These are phyloP conservation scores for Kuraishia hungarica DNA, from an alignment of 805 yeast species.

Conservation along the genomic window DNA sequence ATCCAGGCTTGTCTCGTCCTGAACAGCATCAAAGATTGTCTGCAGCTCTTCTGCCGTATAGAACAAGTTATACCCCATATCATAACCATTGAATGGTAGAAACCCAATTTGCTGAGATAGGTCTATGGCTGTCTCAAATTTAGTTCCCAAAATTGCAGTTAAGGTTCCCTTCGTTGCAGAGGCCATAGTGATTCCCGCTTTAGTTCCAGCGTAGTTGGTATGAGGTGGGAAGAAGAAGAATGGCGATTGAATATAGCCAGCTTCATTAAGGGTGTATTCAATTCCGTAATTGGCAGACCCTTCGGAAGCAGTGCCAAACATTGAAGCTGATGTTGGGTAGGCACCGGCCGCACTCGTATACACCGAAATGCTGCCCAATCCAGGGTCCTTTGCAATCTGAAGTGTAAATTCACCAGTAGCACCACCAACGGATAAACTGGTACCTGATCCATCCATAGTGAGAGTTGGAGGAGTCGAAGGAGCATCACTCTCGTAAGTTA, in stretches of 20 bases:
- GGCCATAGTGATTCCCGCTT: constrained; percentile 32
- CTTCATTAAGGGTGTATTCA: too few relatives aligned
- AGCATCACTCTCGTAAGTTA: constrained; percentile 15
- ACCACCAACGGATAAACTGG: too few relatives aligned
- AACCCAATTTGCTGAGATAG: constrained; percentile 25
- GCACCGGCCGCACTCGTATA: too few relatives aligned
- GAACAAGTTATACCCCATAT: constrained; percentile 15
- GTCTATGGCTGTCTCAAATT: too few relatives aligned
- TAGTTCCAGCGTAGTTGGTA: constrained; percentile 28
- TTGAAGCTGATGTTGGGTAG: too few relatives aligned
- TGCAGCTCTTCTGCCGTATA: constrained; percentile 37
- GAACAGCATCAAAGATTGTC: constrained; percentile 35
- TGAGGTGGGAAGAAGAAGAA: constrained; percentile 47
- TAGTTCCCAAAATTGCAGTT: constrained; percentile 32
- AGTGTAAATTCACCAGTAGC: too few relatives aligned
- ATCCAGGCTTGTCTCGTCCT: constrained; percentile 35
- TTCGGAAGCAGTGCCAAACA: constrained; percentile 8
- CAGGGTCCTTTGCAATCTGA: too few relatives aligned
- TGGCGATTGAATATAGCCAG: constrained; percentile 12
- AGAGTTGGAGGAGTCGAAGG: too few relatives aligned
- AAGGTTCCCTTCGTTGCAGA: constrained; percentile 46
- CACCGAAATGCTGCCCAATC: too few relatives aligned
- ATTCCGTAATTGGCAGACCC: constrained; percentile 21
- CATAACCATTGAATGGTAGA: constrained; percentile 9
- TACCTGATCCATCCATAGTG: too few relatives aligned